Evolutionary conservation across 2,329 filamentous ascomycete genomes (phyloP), one percentile per base, ranked within the genome.

Genomic region (Colletotrichum eremochloae): DNA sequence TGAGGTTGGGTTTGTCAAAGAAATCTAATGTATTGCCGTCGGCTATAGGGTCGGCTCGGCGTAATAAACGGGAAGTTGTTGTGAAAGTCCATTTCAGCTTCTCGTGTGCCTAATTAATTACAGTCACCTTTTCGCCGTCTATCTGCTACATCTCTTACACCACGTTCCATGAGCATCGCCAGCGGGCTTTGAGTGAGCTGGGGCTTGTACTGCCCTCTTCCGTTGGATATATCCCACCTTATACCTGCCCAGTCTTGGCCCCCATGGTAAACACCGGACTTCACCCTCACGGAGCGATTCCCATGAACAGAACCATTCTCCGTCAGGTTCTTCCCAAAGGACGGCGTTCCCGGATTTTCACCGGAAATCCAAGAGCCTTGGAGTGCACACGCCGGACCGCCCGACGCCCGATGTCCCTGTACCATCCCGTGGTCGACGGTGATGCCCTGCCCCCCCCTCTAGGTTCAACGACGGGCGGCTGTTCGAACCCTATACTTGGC

Each of bases 1-100:
- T 24, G 91, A 93, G 81, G 90, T 93, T 24, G 91, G 91, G 0
- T 93, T 92, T 77, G 86, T 92, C 1, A 92, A 92, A 80, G 89
- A 92, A 74, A 89, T 92, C 66, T 91, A 14, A 50, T 1, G 38
- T 12, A 24, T 15, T 56, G 18, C 5, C 18, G 7, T 15, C 1
- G 20, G 20, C 18, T 18, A 2, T 48, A n/a, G 20, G n/a, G 3
- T 11, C 20, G 36, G n/a, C 14, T 40, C 18, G 7, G 33, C 14
- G 14, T 58, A 14, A 40, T 40, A 20, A 33, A 24, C 20, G 3
- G 12, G 1, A 40, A 36, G 11, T 31, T 31, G 29, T 2, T 53
- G 14, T n/a, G 1, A 52, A 29, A 52, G 14, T 8, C 9, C 46
- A 24, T 48, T 11, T 6, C 48, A 12, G 48, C 48, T 18, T 52